phyloP scores from a whole-genome alignment of 805 yeast genomes.

The Cyberlindnera xishuangbannaensis region DNA sequence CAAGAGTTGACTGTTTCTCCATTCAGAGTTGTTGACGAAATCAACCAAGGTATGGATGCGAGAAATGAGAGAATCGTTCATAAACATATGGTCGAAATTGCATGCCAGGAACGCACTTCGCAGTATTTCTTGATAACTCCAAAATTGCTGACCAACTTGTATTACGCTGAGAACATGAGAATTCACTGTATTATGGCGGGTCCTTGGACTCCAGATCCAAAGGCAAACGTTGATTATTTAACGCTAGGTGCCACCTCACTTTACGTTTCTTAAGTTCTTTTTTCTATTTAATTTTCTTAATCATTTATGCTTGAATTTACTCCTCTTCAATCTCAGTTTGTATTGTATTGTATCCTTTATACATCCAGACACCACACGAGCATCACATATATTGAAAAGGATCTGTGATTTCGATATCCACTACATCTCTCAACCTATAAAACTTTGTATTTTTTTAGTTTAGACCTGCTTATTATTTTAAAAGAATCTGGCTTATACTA shows the following conservation, averaged over 20 bases:
- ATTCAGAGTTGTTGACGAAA: constrained; percentile 93
- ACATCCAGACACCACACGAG: no score
- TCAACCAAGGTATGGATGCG: constrained; percentile 98
- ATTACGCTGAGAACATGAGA: constrained; percentile 74
- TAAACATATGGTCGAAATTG: constrained; percentile 79
- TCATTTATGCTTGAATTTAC: no score
- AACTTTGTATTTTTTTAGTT: no score
- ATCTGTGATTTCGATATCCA: no score
- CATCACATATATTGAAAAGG: no score
- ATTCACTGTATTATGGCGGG: constrained; percentile 79
- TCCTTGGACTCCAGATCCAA: constrained; percentile 37
- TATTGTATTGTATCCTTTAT: no score
- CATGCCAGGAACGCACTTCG: constrained; percentile 58
- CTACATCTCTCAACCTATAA: no score
- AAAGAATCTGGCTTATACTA: no score
- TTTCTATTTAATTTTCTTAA: no score
- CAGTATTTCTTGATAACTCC: constrained; percentile 95
- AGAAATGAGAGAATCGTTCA: constrained; percentile 85
- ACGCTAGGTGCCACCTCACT: constrained; percentile 31
- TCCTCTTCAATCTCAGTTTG: no score
- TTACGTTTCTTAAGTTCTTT: no score
- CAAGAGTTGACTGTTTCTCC: constrained; percentile 89
- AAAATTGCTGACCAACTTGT: constrained; percentile 71
- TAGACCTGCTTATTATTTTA: no score
- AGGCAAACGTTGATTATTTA: constrained; percentile 25